phyloP scores from a whole-genome alignment of 345 rosid genomes.

The Hevea brasiliensis region DNA sequence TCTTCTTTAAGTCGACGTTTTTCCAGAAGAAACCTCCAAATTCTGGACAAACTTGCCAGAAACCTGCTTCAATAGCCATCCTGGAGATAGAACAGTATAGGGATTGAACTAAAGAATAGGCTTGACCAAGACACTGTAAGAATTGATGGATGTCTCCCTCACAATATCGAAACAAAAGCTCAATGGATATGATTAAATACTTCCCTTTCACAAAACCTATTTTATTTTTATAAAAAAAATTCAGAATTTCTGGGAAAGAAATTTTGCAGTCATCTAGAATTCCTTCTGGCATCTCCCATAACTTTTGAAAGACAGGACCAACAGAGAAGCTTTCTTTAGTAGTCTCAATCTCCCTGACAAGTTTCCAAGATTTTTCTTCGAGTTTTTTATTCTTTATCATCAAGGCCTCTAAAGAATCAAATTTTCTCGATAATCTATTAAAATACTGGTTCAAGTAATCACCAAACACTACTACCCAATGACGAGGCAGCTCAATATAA shows the following conservation, averaged over 20 bases:
- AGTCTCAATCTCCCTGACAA: not conserved
- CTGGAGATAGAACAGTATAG: not conserved
- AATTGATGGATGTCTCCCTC: not conserved
- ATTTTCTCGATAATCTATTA: not conserved
- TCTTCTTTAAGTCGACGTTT: not conserved
- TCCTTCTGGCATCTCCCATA: not conserved
- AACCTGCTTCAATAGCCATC: not conserved
- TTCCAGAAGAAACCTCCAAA: not conserved
- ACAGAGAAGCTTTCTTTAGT: too few species aligned
- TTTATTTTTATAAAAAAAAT: not conserved
- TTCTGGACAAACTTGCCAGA: slow-evolving; percentile 5
- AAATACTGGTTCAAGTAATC: not conserved
- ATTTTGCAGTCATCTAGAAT: not conserved
- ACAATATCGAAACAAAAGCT: not conserved
- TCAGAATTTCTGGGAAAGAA: not conserved
- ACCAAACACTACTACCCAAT: not conserved
- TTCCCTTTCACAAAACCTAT: slow-evolving; percentile 2
- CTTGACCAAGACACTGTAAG: not conserved
- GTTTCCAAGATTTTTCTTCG: not conserved
- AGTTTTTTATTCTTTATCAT: too few species aligned
- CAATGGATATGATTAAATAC: not conserved
- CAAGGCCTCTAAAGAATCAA: not conserved
- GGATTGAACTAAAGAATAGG: not conserved
- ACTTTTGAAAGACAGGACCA: not conserved
- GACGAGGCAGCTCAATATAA: not conserved